Evolutionary conservation across 2,329 filamentous ascomycete species (phyloP), one percentile per base, ranked within the genome.

Genomic region (Myriosclerotinia curreyana): DNA sequence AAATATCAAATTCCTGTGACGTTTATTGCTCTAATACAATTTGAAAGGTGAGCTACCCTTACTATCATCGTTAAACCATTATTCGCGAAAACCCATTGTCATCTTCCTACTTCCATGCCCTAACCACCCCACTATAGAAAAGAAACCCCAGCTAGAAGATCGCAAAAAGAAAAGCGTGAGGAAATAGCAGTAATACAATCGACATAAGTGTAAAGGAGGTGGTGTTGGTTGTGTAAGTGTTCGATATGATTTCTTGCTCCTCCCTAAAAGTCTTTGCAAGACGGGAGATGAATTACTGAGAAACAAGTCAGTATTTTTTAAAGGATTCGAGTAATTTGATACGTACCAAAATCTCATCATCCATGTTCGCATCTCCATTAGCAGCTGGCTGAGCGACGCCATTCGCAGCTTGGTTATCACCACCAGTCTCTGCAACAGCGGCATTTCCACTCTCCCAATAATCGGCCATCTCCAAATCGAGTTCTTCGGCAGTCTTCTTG

Each of bases 391-490:
- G 58, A 50, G 69, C 66, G 44, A 67, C 77, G 69, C 82, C 83
- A 66, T 79, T 79, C 28, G 77, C 80, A 66, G 78, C 79, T 68
- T 80, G 80, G 49, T 80, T 78, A 66, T 82, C 77, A 58, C 79
- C 76, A 67, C 79, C 79, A 48, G 80, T 78, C 62, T 78, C 76
- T 65, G 82, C 77, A 60, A 78, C 76, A 49, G 79, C 78, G 67
- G 79, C 78, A 69, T 80, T 80, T 59, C 61, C 61, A 60, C 77
- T 79, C 69, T 78, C 75, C 75, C 96, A 98, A 80, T 99, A 99
- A 77, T 98, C 95, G 25, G 86, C 88, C 95, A 99, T 99, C 77
- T 99, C 95, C 5, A 91, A 92, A 76, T 99, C 95, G 34, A 99
- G 86, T 80, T 99, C 93, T 76, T 96, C 94, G 1, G 89, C 87